Percentiles rank a stretch among this genome's conserved stretches.
Evolutionary conservation across 2,329 filamentous ascomycete genomes (phyloP).

Genomic region (Xylaria sp.): DNA sequence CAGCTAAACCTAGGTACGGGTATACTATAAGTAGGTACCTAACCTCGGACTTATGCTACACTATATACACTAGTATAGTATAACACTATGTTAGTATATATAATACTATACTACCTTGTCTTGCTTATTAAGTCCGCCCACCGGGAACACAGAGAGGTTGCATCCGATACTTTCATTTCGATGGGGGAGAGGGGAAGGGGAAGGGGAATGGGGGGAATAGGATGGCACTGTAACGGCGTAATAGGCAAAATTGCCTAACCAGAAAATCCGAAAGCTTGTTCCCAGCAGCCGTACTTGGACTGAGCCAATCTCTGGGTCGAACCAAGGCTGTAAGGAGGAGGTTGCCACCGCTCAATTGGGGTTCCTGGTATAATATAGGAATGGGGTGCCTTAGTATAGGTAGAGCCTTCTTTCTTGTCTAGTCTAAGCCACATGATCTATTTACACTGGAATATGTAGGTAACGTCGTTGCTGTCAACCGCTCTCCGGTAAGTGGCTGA

Average conservation of each 20-base stretch:
- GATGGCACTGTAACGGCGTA: slow-evolving; percentile 18
- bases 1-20: slow-evolving; percentile 23
- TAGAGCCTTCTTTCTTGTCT: background rate
- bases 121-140: slow-evolving; percentile 11
- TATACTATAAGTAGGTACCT: background rate
- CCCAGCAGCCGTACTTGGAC: slow-evolving; percentile 26
- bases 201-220: background rate
- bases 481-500: slow-evolving; percentile 9
- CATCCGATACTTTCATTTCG: slow-evolving; percentile 35
- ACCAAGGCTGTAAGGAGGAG: slow-evolving; percentile 20
- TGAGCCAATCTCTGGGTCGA: slow-evolving; percentile 19
- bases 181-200: slow-evolving; percentile 7
- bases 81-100: background rate
- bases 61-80: background rate
- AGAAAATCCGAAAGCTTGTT: slow-evolving; percentile 37
- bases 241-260: slow-evolving; percentile 36
- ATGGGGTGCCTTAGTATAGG: background rate
- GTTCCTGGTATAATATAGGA: background rate
- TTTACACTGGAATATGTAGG: background rate
- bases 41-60: background rate
- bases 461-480: background rate
- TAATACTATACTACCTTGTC: background rate
- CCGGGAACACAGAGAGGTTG: slow-evolving; percentile 29
- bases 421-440: slow-evolving; percentile 15
- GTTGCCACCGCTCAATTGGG: slow-evolving; percentile 20